phyloP scores from a whole-genome alignment of 805 yeast genomes.

The Torulaspora delbrueckii region DNA sequence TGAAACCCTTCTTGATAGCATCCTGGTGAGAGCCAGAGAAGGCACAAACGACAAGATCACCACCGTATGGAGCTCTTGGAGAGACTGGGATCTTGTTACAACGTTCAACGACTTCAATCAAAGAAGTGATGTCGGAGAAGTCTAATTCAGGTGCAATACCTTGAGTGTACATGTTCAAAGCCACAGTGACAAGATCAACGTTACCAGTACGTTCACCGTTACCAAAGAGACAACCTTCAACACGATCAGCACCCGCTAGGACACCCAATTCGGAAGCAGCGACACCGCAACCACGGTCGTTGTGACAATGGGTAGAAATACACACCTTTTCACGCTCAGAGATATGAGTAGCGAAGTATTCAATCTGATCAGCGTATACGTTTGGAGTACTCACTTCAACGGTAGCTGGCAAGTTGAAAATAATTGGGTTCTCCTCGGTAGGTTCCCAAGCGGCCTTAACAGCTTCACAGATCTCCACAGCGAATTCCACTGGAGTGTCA shows the following conservation, averaged over 20 bases:
- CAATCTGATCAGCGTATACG: slow-evolving; percentile 75
- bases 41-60: slow-evolving; percentile 73
- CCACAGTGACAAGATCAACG: slow-evolving; percentile 71
- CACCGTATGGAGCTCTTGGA: slow-evolving; percentile 77
- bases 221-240: slow-evolving; percentile 78
- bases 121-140: slow-evolving; percentile 60
- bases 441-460: slow-evolving; percentile 79
- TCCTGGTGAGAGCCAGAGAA: slow-evolving; percentile 72
- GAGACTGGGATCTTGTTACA: slow-evolving; percentile 73
- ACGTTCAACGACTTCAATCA: slow-evolving; percentile 65
- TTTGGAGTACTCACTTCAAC: slow-evolving; percentile 75
- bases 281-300: slow-evolving; percentile 79
- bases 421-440: slow-evolving; percentile 64
- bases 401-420: slow-evolving; percentile 76
- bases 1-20: slow-evolving; percentile 64
- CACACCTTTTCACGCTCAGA: slow-evolving; percentile 66
- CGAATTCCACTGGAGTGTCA: slow-evolving; percentile 69
- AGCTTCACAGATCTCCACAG: slow-evolving; percentile 73
- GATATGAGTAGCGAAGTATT: slow-evolving; percentile 63
- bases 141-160: slow-evolving; percentile 70
- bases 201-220: slow-evolving; percentile 85
- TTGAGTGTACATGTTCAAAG: slow-evolving; percentile 71
- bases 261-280: slow-evolving; percentile 76
- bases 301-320: slow-evolving; percentile 70
- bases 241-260: slow-evolving; percentile 81